These are phyloP conservation scores for Ceratocystis papillata DNA, from an alignment of 2,329 filamentous ascomycete genomes.

Conservation along the genomic window DNA sequence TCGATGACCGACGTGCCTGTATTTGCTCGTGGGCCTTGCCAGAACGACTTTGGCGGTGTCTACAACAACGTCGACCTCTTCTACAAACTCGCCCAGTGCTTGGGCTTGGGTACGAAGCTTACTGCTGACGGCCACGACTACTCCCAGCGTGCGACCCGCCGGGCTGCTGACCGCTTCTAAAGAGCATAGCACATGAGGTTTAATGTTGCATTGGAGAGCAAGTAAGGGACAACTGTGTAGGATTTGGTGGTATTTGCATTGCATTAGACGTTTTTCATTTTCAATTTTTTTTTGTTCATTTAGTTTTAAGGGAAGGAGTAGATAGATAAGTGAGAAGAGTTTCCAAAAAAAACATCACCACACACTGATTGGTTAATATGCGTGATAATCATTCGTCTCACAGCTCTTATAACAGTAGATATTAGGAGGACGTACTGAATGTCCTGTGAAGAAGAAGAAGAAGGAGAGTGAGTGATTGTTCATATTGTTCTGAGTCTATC, in stretches of 20 bases:
- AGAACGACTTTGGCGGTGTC: constrained; percentile 61
- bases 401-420: too few relatives aligned
- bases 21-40: constrained; percentile 68
- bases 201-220: not conserved
- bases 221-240: not conserved
- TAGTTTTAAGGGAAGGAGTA: too few relatives aligned
- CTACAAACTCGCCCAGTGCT: constrained; percentile 59
- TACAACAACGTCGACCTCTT: constrained; percentile 64
- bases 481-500: too few relatives aligned
- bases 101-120: constrained; percentile 40
- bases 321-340: too few relatives aligned
- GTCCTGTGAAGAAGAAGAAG: too few relatives aligned
- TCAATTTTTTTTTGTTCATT: too few relatives aligned
- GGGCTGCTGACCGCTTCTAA: constrained; percentile 22
- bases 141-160: constrained; percentile 17
- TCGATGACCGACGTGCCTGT: constrained; percentile 69
- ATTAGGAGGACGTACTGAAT: too few relatives aligned
- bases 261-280: too few relatives aligned
- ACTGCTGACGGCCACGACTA: constrained; percentile 16
- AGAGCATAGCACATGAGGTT: not conserved
- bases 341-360: too few relatives aligned
- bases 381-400: too few relatives aligned
- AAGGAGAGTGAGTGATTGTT: too few relatives aligned
- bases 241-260: not conserved
- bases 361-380: too few relatives aligned